These are phyloP conservation scores for Macrocystidia cucumis DNA, from an alignment of 1,284 basidiomycete species.

Conservation along the genomic window DNA sequence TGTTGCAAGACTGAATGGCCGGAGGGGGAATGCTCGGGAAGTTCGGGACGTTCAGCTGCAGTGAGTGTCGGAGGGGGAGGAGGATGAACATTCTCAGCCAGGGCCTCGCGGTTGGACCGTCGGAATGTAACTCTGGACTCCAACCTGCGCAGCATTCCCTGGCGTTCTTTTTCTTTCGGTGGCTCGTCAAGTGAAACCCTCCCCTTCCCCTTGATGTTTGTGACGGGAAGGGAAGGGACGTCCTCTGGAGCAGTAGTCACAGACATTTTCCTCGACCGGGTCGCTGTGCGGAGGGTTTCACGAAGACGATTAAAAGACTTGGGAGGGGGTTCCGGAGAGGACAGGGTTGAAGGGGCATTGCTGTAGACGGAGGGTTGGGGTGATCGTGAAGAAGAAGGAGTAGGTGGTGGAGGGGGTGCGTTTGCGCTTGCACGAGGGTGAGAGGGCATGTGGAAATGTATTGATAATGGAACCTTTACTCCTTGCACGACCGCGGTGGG, in stretches of 20 bases:
- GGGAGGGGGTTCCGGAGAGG: conserved; percentile 30
- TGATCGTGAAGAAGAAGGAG: conserved; percentile 36
- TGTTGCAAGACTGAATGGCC: no score
- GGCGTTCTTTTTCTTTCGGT: conserved; percentile 31
- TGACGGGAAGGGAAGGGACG: conserved; percentile 32
- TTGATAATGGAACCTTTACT: conserved; percentile 33
- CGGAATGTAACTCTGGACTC: conserved; percentile 52
- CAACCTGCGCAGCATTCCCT: conserved; percentile 22
- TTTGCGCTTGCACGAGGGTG: conserved; percentile 30
- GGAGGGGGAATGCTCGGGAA: no score
- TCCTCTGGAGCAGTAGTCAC: conserved; percentile 29
- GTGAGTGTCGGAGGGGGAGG: conserved; percentile 22
- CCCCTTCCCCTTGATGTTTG: conserved; percentile 34
- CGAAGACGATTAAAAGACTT: conserved; percentile 57
- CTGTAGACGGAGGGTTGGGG: conserved; percentile 23
- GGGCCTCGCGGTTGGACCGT: no score
- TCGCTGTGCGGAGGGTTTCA: conserved; percentile 54
- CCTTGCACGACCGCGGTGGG: conserved; percentile 34
- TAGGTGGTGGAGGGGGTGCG: conserved; percentile 21
- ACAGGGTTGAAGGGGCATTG: conserved; percentile 16
- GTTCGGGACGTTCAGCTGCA: conserved; percentile 21
- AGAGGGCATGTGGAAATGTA: conserved; percentile 40
- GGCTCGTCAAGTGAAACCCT: conserved; percentile 20
- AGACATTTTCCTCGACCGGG: conserved; percentile 42
- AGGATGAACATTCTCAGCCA: conserved; percentile 34